Percentiles rank a stretch among this genome's conserved stretches.
These are phyloP conservation scores for Neonectria magnoliae DNA, from an alignment of 2,329 filamentous ascomycete genomes.

Conservation along the genomic window DNA sequence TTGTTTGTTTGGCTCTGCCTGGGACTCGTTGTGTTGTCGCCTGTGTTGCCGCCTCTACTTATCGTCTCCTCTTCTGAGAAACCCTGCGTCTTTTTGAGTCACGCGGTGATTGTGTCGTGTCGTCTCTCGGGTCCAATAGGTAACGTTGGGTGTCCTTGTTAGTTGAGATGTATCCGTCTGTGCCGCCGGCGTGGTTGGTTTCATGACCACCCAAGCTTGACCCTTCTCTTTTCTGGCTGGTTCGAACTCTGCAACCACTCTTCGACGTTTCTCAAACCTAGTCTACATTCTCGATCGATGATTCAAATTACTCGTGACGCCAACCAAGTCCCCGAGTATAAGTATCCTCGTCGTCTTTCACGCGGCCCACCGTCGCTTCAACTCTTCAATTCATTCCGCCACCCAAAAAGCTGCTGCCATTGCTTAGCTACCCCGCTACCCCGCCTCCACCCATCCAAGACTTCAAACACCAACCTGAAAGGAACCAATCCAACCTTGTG, in stretches of 20 bases:
- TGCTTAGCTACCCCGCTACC: conserved; percentile 50
- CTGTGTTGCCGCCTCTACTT: not conserved
- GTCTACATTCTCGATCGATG: not conserved
- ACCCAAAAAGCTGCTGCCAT: conserved; percentile 17
- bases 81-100: conserved; percentile 15
- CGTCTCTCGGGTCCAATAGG: not conserved
- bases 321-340: not conserved
- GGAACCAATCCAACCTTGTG: conserved; percentile 17
- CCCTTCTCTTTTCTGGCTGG: not conserved
- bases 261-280: not conserved
- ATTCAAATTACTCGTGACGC: not conserved
- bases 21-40: conserved; percentile 3
- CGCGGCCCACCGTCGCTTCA: not conserved
- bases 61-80: conserved; percentile 10
- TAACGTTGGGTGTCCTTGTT: conserved; percentile 6
- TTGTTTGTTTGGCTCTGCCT: not conserved
- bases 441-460: conserved; percentile 42
- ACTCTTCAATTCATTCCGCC: not conserved
- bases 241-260: not conserved
- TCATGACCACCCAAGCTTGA: conserved; percentile 5
- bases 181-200: not conserved
- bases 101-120: conserved; percentile 5
- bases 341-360: conserved; percentile 1
- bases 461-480: conserved; percentile 3
- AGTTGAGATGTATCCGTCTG: conserved; percentile 10